These are phyloP conservation scores for Oryza glaberrima DNA, from an alignment of 176 grass and related monocot genomes.

Conservation along the genomic window DNA sequence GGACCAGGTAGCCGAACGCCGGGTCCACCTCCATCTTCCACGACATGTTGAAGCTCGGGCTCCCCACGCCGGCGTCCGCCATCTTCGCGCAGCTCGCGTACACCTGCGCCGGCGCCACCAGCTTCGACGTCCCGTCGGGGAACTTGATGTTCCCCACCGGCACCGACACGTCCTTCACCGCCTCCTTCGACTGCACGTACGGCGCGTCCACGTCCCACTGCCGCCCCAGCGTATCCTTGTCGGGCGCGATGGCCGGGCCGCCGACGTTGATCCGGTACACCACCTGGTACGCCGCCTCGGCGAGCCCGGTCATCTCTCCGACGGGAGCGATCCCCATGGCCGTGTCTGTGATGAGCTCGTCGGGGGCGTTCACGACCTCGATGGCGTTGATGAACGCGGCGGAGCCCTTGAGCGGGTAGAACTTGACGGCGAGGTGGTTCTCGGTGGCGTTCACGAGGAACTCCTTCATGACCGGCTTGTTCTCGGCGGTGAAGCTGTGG, in stretches of 20 bases:
- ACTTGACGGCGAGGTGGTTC: constrained; percentile 57
- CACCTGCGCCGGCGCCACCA: constrained; percentile 70
- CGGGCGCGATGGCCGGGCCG: constrained; percentile 58
- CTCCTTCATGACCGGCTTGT: constrained; percentile 67
- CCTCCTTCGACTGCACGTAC: constrained; percentile 54
- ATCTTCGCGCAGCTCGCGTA: constrained; percentile 76
- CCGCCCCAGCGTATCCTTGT: constrained; percentile 83
- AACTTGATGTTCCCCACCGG: constrained; percentile 55
- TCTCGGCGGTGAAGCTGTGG: constrained; percentile 72
- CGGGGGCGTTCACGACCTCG: constrained; percentile 86
- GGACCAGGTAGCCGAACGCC: constrained; percentile 61
- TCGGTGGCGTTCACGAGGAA: constrained; percentile 76
- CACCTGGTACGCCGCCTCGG: constrained; percentile 56
- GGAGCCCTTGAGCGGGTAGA: constrained; percentile 58
- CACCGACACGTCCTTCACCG: constrained; percentile 53
- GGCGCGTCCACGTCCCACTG: constrained; percentile 55
- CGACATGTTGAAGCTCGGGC: constrained; percentile 80
- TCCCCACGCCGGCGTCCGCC: constrained; percentile 53
- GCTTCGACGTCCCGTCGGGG: constrained; percentile 65
- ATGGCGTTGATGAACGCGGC: constrained; percentile 90
- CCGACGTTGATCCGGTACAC: constrained; percentile 89
- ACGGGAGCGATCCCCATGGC: constrained; percentile 58
- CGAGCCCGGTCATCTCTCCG: constrained; percentile 50
- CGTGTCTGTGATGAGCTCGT: constrained; percentile 59
- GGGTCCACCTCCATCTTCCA: constrained; percentile 76